Evolutionary conservation across 2,329 filamentous ascomycete genomes (phyloP).

Genomic region (Cladosporium austrohemisphaericum): DNA sequence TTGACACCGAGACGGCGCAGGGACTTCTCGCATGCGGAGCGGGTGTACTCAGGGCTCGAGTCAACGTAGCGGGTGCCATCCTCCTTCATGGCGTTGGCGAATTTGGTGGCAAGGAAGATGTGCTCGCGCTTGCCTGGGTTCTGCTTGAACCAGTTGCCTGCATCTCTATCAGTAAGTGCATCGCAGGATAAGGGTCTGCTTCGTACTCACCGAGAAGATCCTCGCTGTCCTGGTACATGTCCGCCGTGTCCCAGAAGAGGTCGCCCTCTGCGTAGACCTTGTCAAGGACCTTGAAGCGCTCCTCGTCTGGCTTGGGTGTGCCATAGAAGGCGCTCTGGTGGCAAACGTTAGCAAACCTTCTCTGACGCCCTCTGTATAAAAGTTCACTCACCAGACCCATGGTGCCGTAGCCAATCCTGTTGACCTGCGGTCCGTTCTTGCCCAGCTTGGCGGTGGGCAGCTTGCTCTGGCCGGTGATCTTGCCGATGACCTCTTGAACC

Average conservation of each 20-base stretch:
- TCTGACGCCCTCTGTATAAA: neutral
- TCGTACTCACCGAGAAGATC: slow-evolving; percentile 43
- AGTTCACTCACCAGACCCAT: slow-evolving; percentile 45
- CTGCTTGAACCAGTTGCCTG: slow-evolving; percentile 35
- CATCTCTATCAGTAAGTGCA: too few relatives aligned
- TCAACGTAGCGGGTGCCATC: slow-evolving; percentile 38
- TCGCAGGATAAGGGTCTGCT: too few relatives aligned
- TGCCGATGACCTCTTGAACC: slow-evolving; percentile 20
- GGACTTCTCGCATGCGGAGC: slow-evolving; percentile 38
- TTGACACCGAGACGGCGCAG: slow-evolving; percentile 39
- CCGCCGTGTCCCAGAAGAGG: slow-evolving; percentile 49
- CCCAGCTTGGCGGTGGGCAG: slow-evolving; percentile 48
- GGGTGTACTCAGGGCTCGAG: slow-evolving; percentile 27
- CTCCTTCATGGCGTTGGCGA: slow-evolving; percentile 42
- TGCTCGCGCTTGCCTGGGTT: slow-evolving; percentile 48
- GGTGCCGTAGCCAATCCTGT: slow-evolving; percentile 50
- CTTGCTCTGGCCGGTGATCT: slow-evolving; percentile 21
- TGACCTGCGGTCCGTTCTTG: slow-evolving; percentile 50
- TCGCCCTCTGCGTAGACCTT: slow-evolving; percentile 49
- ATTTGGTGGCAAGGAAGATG: slow-evolving; percentile 54
- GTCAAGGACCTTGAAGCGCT: slow-evolving; percentile 52
- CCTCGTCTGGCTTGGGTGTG: slow-evolving; percentile 45
- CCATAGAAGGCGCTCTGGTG: slow-evolving; percentile 43
- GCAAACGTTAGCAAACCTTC: neutral
- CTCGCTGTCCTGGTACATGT: slow-evolving; percentile 42